Conservation (phyloP, 768 basidiomycete genomes). For the Sporobolomyces phaffii region DNA sequence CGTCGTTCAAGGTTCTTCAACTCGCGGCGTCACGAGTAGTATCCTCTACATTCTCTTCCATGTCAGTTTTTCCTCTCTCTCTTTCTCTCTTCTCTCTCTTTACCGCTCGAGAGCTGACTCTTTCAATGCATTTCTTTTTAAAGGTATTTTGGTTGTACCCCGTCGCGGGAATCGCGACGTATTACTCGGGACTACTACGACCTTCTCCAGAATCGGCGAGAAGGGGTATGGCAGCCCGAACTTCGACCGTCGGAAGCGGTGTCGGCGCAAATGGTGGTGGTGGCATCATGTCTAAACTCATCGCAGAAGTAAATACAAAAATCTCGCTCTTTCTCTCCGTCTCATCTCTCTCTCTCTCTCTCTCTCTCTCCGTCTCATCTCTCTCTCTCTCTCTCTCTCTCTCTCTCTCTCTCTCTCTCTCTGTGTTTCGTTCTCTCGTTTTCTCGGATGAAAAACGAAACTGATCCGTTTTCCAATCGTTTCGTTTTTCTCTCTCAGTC, state of each 20-base stretch:
- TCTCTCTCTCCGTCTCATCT: too few relatives aligned
- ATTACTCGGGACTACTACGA: conserved; percentile 60
- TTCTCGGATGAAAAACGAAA: not conserved
- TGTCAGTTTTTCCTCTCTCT: not conserved
- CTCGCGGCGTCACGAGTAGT: conserved; percentile 17
- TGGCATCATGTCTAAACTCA: conserved; percentile 21
- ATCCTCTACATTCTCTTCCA: conserved; percentile 40
- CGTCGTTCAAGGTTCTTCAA: conserved; percentile 10
- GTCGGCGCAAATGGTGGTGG: not conserved
- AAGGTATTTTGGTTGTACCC: conserved; percentile 72
- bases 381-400: too few relatives aligned
- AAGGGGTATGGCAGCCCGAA: conserved; percentile 8
- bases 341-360: too few relatives aligned
- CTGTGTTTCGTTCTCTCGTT: too few relatives aligned
- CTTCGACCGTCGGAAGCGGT: too few relatives aligned
- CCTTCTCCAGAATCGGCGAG: conserved; percentile 23
- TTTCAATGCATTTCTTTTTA: too few relatives aligned
- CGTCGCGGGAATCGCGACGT: conserved; percentile 66
- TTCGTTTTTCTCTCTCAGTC: conserved; percentile 43
- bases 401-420: too few relatives aligned
- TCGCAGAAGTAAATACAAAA: conserved; percentile 32
- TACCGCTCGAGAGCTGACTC: not conserved
- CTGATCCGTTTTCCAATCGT: too few relatives aligned
- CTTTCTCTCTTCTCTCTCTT: not conserved
- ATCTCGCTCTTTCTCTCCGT: too few relatives aligned